Evolutionary conservation across 2,329 filamentous ascomycete genomes (phyloP).

Genomic region (Whalleya microplaca): DNA sequence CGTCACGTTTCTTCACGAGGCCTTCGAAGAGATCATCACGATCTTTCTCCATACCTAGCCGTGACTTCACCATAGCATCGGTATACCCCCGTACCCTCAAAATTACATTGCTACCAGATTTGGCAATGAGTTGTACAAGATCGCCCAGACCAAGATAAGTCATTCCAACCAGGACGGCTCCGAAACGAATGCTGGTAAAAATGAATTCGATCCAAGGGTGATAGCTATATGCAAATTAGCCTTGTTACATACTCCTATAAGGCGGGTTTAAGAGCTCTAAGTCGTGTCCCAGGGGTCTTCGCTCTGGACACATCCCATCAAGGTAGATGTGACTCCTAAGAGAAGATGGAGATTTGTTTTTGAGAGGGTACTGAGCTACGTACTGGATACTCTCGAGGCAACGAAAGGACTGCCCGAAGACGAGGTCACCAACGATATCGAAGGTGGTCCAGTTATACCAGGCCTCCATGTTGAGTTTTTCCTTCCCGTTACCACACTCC

Average conservation of each 20-base stretch:
- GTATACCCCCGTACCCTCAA: constrained; percentile 21
- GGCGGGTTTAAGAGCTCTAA: neutral
- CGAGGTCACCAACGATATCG: constrained; percentile 34
- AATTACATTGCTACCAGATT: constrained; percentile 15
- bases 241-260: neutral
- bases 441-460: constrained; percentile 44
- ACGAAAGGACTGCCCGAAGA: constrained; percentile 49
- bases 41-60: constrained; percentile 27
- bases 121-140: constrained; percentile 28
- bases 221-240: constrained; percentile 2
- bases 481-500: constrained; percentile 27
- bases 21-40: constrained; percentile 39
- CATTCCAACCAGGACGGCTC: constrained; percentile 25
- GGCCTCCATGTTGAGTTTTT: constrained; percentile 38
- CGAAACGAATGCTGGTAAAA: constrained; percentile 32
- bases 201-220: constrained; percentile 42
- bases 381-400: constrained; percentile 37
- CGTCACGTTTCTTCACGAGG: constrained; percentile 36
- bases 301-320: constrained; percentile 11
- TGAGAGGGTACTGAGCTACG: neutral
- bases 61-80: constrained; percentile 26
- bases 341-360: neutral
- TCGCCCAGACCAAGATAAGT: constrained; percentile 26
- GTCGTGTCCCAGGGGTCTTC: neutral
- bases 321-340: constrained; percentile 2